Evolutionary conservation across 768 basidiomycete species (phyloP).

Genomic region (Pholiota microspora): DNA sequence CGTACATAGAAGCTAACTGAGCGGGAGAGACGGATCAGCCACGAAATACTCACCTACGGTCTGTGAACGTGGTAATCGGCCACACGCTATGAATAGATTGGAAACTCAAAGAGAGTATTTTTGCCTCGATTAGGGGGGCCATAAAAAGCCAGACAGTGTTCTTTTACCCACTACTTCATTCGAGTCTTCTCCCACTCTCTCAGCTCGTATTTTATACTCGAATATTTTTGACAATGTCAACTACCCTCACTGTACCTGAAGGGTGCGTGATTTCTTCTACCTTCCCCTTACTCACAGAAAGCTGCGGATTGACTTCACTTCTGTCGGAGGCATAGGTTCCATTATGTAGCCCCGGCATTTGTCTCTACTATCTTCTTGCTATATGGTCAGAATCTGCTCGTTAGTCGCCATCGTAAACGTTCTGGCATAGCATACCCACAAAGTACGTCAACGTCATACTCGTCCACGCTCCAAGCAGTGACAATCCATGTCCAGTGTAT

Average conservation of each 20-base stretch:
- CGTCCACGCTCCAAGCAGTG: no score
- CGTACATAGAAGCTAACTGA: no score
- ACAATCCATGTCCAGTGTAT: slow-evolving; percentile 45
- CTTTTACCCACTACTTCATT: no score
- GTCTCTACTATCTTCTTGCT: slow-evolving; percentile 52
- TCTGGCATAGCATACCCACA: slow-evolving; percentile 69
- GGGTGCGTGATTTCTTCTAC: slow-evolving; percentile 13
- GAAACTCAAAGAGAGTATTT: no score
- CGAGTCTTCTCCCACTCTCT: no score
- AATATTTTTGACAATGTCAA: slow-evolving; percentile 13
- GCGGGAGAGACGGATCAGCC: no score
- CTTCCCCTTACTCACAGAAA: not conserved
- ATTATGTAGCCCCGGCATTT: slow-evolving; percentile 56
- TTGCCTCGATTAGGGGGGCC: no score
- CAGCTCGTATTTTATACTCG: no score
- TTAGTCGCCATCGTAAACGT: slow-evolving; percentile 42
- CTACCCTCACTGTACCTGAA: slow-evolving; percentile 20
- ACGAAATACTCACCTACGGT: no score
- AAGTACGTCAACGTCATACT: slow-evolving; percentile 33
- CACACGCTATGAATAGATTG: no score
- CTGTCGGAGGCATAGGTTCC: slow-evolving; percentile 33
- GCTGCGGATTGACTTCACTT: not conserved
- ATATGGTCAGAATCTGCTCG: slow-evolving; percentile 41
- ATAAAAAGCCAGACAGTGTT: no score
- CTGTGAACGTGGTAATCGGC: no score